A percentile compares a stretch with the other conserved stretches of the same genome.
These are phyloP conservation scores for Kingdonia uniflora DNA, from an alignment of 164 flowering plant genomes.

Conservation along the genomic window DNA sequence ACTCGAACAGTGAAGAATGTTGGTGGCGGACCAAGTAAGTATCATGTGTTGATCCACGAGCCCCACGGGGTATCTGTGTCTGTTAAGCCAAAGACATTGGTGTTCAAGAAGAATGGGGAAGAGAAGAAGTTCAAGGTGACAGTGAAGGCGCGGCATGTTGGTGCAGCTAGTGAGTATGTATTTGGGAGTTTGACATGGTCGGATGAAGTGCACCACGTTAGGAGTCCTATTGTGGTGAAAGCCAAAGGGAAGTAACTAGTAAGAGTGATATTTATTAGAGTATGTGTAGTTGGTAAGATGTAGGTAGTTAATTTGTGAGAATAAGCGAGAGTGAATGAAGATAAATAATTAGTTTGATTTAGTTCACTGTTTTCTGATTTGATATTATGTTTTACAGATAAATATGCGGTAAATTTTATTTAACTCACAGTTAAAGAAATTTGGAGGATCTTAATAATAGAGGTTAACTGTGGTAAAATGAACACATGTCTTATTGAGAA, in stretches of 20 bases:
- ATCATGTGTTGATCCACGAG: slow-evolving; percentile 18
- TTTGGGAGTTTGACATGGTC: slow-evolving; percentile 62
- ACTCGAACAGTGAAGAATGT: slow-evolving; percentile 58
- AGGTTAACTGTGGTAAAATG: no score
- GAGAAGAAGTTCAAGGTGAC: slow-evolving; percentile 40
- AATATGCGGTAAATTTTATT: no score
- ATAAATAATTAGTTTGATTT: no score
- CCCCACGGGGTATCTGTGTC: slow-evolving; percentile 31
- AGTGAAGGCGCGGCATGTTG: slow-evolving; percentile 10
- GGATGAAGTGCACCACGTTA: slow-evolving; percentile 51
- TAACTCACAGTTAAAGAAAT: no score
- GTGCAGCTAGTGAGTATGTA: slow-evolving; percentile 18
- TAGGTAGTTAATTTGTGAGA: no score
- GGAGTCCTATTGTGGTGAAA: slow-evolving; percentile 52
- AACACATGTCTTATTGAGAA: no score
- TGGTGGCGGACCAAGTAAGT: slow-evolving; percentile 35
- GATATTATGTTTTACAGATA: no score
- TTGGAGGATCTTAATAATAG: no score
- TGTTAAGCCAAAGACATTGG: slow-evolving; percentile 34
- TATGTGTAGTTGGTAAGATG: no score
- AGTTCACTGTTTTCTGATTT: no score
- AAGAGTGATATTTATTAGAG: no score
- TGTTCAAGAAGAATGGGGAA: slow-evolving; percentile 43
- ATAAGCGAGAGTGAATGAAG: no score
- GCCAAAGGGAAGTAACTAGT: neutral